Evolutionary conservation across 345 rosid genomes (phyloP).

Genomic region (Mallotus nudiflorus): DNA sequence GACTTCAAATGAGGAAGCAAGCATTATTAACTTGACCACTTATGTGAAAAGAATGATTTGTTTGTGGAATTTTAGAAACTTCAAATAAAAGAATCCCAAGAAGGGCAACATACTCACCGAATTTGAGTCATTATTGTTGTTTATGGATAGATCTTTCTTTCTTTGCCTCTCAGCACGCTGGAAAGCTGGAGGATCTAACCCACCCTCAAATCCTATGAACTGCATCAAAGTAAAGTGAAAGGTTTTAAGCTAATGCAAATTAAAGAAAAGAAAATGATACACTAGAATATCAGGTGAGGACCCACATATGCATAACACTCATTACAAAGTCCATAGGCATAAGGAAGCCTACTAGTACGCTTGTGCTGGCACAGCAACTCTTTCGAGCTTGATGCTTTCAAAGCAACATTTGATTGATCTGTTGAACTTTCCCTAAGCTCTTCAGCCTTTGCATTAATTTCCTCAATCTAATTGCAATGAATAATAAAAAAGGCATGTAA

Average conservation of each 20-base stretch:
- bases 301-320: slow-evolving; percentile 68
- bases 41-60: not conserved
- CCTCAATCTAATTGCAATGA: slow-evolving; percentile 58
- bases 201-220: slow-evolving; percentile 86
- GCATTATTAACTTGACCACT: too few relatives aligned
- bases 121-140: slow-evolving; percentile 35
- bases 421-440: slow-evolving; percentile 40
- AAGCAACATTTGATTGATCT: slow-evolving; percentile 27
- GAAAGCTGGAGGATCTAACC: slow-evolving; percentile 90
- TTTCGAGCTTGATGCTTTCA: slow-evolving; percentile 27
- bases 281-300: not conserved
- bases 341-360: slow-evolving; percentile 36
- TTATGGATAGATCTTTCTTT: slow-evolving; percentile 45
- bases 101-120: slow-evolving; percentile 13
- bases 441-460: slow-evolving; percentile 56
- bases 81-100: not conserved
- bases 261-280: not conserved
- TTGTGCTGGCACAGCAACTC: slow-evolving; percentile 69
- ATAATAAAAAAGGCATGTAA: slow-evolving; percentile 9
- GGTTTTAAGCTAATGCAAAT: slow-evolving; percentile 16
- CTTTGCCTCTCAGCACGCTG: slow-evolving; percentile 78
- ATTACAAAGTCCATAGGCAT: slow-evolving; percentile 69
- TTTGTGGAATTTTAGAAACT: not conserved
- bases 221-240: slow-evolving; percentile 31
- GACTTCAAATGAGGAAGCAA: not conserved